Base-by-base conservation (phyloP, 495 filamentous ascomycete species). In the Penicillium paradoxum region DNA sequence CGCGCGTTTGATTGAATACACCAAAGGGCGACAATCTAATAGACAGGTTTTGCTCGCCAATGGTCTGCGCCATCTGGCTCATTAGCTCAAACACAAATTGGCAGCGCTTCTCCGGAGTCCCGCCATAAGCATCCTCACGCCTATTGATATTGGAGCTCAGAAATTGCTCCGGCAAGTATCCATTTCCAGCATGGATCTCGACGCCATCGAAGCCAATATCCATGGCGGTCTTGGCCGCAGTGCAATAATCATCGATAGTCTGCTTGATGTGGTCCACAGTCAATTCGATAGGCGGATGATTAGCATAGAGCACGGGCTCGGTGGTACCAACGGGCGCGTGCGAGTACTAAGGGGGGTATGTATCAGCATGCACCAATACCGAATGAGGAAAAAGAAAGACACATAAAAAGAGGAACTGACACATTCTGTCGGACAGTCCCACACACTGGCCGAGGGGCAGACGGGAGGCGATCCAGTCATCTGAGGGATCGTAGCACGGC, bases 141-240 rank as follows among this genome's bases (percentile, higher is more conserved):
- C 64, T 72, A 60, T 82, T 82, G 56, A 73, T 65, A n/a, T 69
- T 75, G 25, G 70, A 70, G 36, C 72, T 71, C 1, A 77, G 63
- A 55, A 83, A 82, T 51, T 81, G 77, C 46, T 81, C 79, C 2
- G 73, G 63, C 2, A 83, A 62, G 47, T 81, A 82, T 0, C 80
- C 80, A 59, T 83, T 79, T 2, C 73, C 74, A 47, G 67, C 74
- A 55, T 83, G 78, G 11, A 82, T 52, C 57, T 83, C 80, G 4
- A 82, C 72, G 4, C 79, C 78, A 54, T 83, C 79, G 54, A 81
- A 81, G 10, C 85, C 87, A 36, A 84, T 85, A 49, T 73, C 72
- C 8, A 86, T 73, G 4, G 84, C 84, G 27, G 77, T 79, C 60
- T 72, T 66, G 0, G 86, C 82, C 11, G 84, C 86, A 6, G 66